phyloP scores from a whole-genome alignment of 257 asterid species.

The Scutellaria barbata region DNA sequence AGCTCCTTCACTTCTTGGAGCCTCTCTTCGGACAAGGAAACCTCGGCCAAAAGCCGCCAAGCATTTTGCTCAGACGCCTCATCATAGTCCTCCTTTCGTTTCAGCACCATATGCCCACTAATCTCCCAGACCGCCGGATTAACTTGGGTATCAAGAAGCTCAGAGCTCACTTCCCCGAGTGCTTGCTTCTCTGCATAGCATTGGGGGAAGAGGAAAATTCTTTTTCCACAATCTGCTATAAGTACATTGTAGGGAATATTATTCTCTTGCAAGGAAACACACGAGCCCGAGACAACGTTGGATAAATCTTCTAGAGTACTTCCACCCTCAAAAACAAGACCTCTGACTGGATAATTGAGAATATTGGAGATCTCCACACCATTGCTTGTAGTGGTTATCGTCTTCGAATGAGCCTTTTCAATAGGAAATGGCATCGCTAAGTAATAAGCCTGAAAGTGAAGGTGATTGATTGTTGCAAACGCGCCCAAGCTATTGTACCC shows the following conservation, averaged over 20 bases:
- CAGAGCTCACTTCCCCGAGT: conserved; percentile 87
- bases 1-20: conserved; percentile 86
- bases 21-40: conserved; percentile 87
- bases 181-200: conserved; percentile 99
- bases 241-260: conserved; percentile 88
- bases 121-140: conserved; percentile 99
- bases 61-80: conserved; percentile 88
- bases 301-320: conserved; percentile 68
- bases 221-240: conserved; percentile 77
- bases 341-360: conserved; percentile 84
- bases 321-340: conserved; percentile 81
- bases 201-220: conserved; percentile 95
- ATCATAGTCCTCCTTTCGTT: conserved; percentile 84
- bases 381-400: conserved; percentile 50
- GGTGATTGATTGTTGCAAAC: conserved; percentile 97
- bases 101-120: conserved; percentile 97
- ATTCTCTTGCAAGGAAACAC: conserved; percentile 86
- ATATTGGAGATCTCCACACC: conserved; percentile 71
- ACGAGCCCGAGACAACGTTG: conserved; percentile 66
- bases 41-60: conserved; percentile 95
- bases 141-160: conserved; percentile 94
- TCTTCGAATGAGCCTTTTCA: conserved; percentile 68
- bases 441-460: conserved; percentile 91
- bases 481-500: conserved; percentile 99
- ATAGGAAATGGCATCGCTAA: conserved; percentile 67